These are phyloP conservation scores for Xylaria flabelliformis DNA, from an alignment of 495 filamentous ascomycete species.

Conservation along the genomic window DNA sequence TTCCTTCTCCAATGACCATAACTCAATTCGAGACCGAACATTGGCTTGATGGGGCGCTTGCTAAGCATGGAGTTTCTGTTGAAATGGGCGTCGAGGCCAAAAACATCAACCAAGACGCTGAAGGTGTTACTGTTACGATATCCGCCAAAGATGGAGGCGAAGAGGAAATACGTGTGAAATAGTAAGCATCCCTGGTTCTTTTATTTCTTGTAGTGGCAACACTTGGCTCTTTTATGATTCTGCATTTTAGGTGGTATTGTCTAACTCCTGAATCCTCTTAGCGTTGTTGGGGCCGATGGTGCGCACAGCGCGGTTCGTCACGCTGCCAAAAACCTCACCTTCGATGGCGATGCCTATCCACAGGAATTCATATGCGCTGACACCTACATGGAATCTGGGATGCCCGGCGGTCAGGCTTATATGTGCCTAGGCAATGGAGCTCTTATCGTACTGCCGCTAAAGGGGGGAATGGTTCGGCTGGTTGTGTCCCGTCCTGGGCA, in stretches of 20 bases:
- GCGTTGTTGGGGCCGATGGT: slow-evolving; percentile 50
- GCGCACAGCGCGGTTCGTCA: slow-evolving; percentile 49
- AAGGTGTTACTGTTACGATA: slow-evolving; percentile 21
- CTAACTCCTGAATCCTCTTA: neutral
- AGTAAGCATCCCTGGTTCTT: slow-evolving; percentile 8
- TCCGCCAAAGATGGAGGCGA: slow-evolving; percentile 8
- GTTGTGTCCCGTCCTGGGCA: slow-evolving; percentile 31
- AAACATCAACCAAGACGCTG: slow-evolving; percentile 20
- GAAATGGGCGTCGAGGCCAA: slow-evolving; percentile 32
- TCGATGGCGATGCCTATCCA: slow-evolving; percentile 47
- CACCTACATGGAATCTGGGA: slow-evolving; percentile 39
- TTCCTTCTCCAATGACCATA: slow-evolving; percentile 27
- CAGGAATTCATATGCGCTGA: slow-evolving; percentile 53
- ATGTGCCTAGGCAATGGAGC: slow-evolving; percentile 37
- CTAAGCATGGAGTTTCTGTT: slow-evolving; percentile 25
- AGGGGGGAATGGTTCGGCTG: slow-evolving; percentile 39
- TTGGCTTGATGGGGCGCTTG: slow-evolving; percentile 29
- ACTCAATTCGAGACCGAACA: slow-evolving; percentile 35
- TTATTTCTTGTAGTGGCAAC: neutral
- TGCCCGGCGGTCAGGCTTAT: slow-evolving; percentile 29
- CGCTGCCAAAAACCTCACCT: slow-evolving; percentile 40
- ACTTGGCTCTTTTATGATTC: neutral
- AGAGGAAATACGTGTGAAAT: slow-evolving; percentile 31
- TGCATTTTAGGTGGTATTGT: neutral
- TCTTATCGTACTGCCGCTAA: slow-evolving; percentile 42